Percentiles rank a stretch among this genome's conserved stretches.
phyloP scores from a whole-genome alignment of 257 asterid species.

The Cynanchum wilfordii region DNA sequence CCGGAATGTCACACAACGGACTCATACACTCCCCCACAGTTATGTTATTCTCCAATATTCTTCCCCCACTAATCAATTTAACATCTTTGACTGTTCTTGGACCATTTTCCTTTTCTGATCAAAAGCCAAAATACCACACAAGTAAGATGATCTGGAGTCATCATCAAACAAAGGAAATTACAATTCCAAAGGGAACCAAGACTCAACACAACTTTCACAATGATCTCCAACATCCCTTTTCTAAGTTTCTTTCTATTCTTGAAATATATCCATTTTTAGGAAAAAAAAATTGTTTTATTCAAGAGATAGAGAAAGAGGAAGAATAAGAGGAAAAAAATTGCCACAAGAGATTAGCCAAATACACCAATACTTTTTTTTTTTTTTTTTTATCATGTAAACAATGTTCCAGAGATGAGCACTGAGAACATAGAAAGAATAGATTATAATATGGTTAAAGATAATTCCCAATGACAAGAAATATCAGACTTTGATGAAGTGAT shows the following conservation, averaged over 20 bases:
- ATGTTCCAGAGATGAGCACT: background rate
- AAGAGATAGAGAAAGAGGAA: background rate
- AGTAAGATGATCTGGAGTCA: background rate
- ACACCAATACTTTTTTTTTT: too few relatives aligned
- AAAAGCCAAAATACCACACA: constrained; percentile 5
- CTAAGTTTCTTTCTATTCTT: background rate
- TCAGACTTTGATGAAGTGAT: background rate
- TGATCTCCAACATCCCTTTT: background rate
- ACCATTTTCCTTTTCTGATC: constrained; percentile 66
- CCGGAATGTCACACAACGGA: constrained; percentile 71
- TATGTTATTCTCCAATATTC: constrained; percentile 73
- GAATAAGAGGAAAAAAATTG: too few relatives aligned
- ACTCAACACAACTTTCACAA: background rate
- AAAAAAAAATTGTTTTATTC: too few relatives aligned
- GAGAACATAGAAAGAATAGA: background rate
- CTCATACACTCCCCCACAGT: constrained; percentile 76
- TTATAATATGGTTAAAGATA: too few relatives aligned
- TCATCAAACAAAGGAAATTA: background rate
- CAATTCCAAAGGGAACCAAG: background rate
- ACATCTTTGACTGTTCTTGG: constrained; percentile 70
- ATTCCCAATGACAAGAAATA: background rate
- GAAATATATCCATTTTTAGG: background rate
- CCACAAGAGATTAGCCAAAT: too few relatives aligned
- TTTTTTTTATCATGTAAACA: background rate
- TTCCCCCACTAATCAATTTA: constrained; percentile 76